These are phyloP conservation scores for Vigna reflexopilosa DNA, from an alignment of 306 rosid genomes.

Conservation along the genomic window DNA sequence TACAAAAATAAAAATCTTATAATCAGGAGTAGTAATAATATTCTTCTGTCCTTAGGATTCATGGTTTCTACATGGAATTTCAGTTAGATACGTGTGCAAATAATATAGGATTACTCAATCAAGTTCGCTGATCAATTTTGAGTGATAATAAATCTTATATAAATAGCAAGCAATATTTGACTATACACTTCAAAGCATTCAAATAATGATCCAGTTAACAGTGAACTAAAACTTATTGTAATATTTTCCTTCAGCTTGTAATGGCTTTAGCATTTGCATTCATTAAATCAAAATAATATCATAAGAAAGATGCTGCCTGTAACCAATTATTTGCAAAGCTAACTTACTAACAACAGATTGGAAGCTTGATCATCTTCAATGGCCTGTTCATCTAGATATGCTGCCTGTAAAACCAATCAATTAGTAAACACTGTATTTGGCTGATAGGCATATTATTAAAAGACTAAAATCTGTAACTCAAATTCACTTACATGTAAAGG, in stretches of 20 bases:
- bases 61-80: neutral
- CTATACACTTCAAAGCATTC: constrained; percentile 10
- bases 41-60: constrained; percentile 6
- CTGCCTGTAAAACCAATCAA: constrained; percentile 72
- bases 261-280: constrained; percentile 41
- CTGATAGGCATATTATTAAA: constrained; percentile 24
- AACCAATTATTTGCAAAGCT: constrained; percentile 28
- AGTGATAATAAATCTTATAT: constrained; percentile 19
- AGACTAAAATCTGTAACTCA: constrained; percentile 29
- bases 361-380: constrained; percentile 51
- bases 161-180: neutral
- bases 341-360: constrained; percentile 86
- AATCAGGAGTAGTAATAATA: constrained; percentile 10
- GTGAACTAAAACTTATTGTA: neutral
- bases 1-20: neutral
- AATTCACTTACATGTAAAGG: constrained; percentile 77
- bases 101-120: constrained; percentile 24
- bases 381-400: constrained; percentile 68
- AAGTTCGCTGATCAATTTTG: constrained; percentile 27
- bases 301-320: neutral
- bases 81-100: constrained; percentile 19
- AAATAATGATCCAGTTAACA: constrained; percentile 17
- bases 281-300: constrained; percentile 33
- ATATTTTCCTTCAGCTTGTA: constrained; percentile 20
- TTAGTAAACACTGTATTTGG: constrained; percentile 40